Conservation (phyloP, 768 basidiomycete genomes). For the Kwoniella sp. region DNA sequence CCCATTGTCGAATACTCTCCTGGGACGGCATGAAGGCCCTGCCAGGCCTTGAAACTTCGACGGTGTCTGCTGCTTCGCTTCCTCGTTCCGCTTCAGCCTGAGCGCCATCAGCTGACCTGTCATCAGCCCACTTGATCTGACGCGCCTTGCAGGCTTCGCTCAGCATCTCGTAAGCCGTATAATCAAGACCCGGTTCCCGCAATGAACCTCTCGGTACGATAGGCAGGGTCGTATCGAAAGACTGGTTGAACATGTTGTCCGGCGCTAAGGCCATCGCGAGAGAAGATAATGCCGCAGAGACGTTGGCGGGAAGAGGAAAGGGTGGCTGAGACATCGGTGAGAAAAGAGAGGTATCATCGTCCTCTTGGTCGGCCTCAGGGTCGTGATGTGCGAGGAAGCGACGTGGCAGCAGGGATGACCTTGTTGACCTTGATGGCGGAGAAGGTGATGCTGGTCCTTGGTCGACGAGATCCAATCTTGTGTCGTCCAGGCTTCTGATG, state of each 20-base stretch:
- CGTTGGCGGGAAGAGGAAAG: conserved; percentile 33
- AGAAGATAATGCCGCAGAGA: conserved; percentile 42
- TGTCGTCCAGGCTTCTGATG: conserved; percentile 10
- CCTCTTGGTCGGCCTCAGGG: neutral
- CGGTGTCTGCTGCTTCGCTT: neutral
- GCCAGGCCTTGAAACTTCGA: neutral
- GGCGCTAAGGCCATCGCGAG: conserved; percentile 40
- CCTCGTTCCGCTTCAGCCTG: too few relatives aligned
- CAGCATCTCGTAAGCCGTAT: conserved; percentile 18
- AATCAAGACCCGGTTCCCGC: conserved; percentile 18
- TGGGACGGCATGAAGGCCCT: neutral
- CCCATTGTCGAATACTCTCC: neutral
- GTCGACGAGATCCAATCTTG: neutral
- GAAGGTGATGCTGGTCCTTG: neutral
- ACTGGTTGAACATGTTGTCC: conserved; percentile 15
- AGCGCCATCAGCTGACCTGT: neutral
- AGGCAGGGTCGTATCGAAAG: neutral
- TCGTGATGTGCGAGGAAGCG: neutral
- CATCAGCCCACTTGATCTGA: conserved; percentile 29
- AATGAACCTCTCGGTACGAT: conserved; percentile 21
- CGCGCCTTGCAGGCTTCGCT: conserved; percentile 23
- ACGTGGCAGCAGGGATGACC: neutral
- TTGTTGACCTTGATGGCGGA: conserved; percentile 2
- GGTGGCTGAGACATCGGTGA: conserved; percentile 27
- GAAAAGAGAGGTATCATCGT: conserved; percentile 17